phyloP scores from a whole-genome alignment of 2,329 filamentous ascomycete species.

The Lasiodiplodia sp. region DNA sequence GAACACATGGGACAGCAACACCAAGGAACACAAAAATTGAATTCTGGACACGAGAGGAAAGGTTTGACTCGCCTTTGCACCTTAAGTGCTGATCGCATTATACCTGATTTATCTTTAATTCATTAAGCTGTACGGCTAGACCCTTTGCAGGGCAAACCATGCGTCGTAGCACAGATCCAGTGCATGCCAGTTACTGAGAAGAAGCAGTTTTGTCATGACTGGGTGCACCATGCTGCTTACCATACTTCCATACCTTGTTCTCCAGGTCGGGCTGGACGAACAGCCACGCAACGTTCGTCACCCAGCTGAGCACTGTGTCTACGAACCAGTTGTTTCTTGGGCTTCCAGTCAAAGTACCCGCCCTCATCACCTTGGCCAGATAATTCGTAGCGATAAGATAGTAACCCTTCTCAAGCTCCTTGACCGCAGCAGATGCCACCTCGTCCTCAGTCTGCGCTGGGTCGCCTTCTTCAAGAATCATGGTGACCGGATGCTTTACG shows the following conservation, averaged over 20 bases:
- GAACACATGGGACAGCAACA: background rate
- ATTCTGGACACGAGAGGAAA: background rate
- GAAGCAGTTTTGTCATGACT: background rate
- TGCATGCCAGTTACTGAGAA: background rate
- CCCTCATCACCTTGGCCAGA: conserved; percentile 76
- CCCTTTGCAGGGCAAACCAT: background rate
- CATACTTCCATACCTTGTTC: conserved; percentile 64
- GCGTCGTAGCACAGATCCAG: background rate
- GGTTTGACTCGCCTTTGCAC: background rate
- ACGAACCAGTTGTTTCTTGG: conserved; percentile 60
- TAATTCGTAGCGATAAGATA: conserved; percentile 80
- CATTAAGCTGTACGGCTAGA: background rate
- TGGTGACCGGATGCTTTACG: conserved; percentile 81
- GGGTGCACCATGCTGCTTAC: conserved; percentile 59
- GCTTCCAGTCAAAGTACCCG: conserved; percentile 59
- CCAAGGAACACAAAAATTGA: background rate
- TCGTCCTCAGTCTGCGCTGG: conserved; percentile 78
- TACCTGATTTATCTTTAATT: background rate
- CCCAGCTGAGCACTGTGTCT: conserved; percentile 63
- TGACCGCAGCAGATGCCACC: conserved; percentile 74
- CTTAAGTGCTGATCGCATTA: background rate
- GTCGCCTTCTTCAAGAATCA: conserved; percentile 82
- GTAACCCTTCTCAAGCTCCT: conserved; percentile 79
- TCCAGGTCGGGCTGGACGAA: conserved; percentile 66
- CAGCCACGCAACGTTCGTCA: conserved; percentile 61